Evolutionary conservation across 202 grass and related monocot species (phyloP).

Genomic region (Brachypodium distachyon): DNA sequence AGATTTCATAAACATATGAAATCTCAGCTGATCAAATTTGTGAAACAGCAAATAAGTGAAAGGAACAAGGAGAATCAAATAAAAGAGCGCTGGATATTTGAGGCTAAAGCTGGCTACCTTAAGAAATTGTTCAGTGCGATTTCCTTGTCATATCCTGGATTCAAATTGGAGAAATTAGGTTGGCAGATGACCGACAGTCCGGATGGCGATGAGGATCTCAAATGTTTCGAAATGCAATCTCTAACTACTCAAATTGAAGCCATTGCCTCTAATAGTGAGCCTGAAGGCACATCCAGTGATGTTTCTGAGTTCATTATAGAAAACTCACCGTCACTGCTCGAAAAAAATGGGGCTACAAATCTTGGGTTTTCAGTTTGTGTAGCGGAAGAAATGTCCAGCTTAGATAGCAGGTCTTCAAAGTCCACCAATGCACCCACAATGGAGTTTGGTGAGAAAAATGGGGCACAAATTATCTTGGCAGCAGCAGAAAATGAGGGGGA

Average conservation of each 20-base stretch:
- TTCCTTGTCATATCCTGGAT: conserved; percentile 33
- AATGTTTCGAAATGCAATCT: conserved; percentile 44
- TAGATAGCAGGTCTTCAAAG: conserved; percentile 14
- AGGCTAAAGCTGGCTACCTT: conserved; percentile 65
- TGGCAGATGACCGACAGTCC: conserved; percentile 2
- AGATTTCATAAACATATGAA: conserved; percentile 42
- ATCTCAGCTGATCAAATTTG: conserved; percentile 36
- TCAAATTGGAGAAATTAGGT: conserved; percentile 42
- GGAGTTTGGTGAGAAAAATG: conserved; percentile 15
- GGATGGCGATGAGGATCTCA: conserved; percentile 12
- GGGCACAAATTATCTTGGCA: neutral
- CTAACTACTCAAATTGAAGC: conserved; percentile 33
- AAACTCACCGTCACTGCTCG: neutral
- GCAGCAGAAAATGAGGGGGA: neutral
- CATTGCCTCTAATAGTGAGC: conserved; percentile 18
- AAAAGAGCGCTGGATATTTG: conserved; percentile 45
- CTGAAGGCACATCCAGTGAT: conserved; percentile 17
- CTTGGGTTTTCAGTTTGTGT: neutral
- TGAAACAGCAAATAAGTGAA: conserved; percentile 37
- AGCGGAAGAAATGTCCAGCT: neutral
- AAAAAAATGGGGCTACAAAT: conserved; percentile 9
- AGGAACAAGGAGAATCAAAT: conserved; percentile 59
- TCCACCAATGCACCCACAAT: neutral
- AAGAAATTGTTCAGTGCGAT: conserved; percentile 37
- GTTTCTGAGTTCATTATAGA: conserved; percentile 26